Evolutionary conservation across 2,329 filamentous ascomycete species (phyloP).

Genomic region (Apiospora hydei): DNA sequence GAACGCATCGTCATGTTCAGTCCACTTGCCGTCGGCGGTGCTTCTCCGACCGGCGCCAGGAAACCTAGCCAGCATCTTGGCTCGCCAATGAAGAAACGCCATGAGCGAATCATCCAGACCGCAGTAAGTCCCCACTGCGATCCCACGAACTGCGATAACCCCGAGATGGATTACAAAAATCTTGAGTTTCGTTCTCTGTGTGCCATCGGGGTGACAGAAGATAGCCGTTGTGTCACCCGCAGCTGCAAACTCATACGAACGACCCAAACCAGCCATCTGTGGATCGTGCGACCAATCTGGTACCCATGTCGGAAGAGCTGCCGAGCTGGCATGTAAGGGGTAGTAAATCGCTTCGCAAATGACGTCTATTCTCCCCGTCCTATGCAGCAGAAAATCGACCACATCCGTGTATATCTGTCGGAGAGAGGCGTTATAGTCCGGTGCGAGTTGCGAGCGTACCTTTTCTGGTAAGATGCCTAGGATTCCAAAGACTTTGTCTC

Average conservation of each 20-base stretch:
- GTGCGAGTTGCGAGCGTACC: not conserved
- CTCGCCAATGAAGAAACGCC: slow-evolving; percentile 46
- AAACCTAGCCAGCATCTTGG: slow-evolving; percentile 34
- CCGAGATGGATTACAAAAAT: not conserved
- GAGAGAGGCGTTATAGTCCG: not conserved
- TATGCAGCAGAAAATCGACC: not conserved
- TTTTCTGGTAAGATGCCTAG: not conserved
- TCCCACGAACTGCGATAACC: slow-evolving; percentile 1
- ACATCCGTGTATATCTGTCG: not conserved
- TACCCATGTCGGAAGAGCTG: not conserved
- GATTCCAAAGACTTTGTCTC: not conserved
- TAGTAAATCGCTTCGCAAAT: not conserved
- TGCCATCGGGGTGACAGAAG: not conserved
- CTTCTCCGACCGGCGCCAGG: not conserved
- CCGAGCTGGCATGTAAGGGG: not conserved
- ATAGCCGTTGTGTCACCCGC: not conserved
- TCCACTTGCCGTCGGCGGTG: not conserved
- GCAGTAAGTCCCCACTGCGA: slow-evolving; percentile 40
- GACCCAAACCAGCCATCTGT: not conserved
- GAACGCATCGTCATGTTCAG: not conserved
- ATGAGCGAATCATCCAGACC: slow-evolving; percentile 43
- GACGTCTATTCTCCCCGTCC: not conserved
- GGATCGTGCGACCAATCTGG: not conserved
- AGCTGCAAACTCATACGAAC: not conserved
- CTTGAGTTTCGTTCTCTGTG: not conserved